Conservation (phyloP, 139 green algal species). For the Haematococcus sp. region DNA sequence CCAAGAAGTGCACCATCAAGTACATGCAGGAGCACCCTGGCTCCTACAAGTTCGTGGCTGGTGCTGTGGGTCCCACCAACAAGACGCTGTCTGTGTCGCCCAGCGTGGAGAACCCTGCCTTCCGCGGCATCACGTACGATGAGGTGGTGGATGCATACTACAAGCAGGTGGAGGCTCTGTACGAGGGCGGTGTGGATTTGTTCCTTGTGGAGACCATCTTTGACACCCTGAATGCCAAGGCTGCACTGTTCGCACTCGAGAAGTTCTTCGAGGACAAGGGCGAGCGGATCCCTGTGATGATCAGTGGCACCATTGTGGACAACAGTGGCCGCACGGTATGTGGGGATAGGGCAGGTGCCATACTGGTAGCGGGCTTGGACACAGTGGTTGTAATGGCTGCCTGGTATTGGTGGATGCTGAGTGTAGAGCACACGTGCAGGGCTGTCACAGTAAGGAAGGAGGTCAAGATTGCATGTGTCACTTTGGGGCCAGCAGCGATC, state of each 20-base stretch:
- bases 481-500: too few relatives aligned
- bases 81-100: conserved; percentile 95
- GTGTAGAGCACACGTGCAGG: too few relatives aligned
- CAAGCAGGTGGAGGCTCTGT: conserved; percentile 83
- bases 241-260: conserved; percentile 92
- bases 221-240: conserved; percentile 97
- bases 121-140: conserved; percentile 92
- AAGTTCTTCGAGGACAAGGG: conserved; percentile 83
- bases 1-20: conserved; percentile 66
- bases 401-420: too few relatives aligned
- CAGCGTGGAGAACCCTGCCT: conserved; percentile 95
- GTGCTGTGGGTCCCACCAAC: conserved; percentile 95
- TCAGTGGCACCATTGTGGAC: conserved; percentile 97
- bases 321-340: conserved; percentile 83
- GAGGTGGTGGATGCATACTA: conserved; percentile 95
- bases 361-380: too few relatives aligned
- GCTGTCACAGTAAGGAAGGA: too few relatives aligned
- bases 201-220: conserved; percentile 99
- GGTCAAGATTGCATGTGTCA: too few relatives aligned
- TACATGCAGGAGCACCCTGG: conserved; percentile 81
- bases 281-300: conserved; percentile 87
- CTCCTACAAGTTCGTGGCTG: conserved; percentile 86
- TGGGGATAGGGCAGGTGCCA: too few relatives aligned
- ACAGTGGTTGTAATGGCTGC: too few relatives aligned
- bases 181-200: conserved; percentile 90